Evolutionary conservation across 1,139 yeast genomes (phyloP).

Genomic region (Candida sojae): DNA sequence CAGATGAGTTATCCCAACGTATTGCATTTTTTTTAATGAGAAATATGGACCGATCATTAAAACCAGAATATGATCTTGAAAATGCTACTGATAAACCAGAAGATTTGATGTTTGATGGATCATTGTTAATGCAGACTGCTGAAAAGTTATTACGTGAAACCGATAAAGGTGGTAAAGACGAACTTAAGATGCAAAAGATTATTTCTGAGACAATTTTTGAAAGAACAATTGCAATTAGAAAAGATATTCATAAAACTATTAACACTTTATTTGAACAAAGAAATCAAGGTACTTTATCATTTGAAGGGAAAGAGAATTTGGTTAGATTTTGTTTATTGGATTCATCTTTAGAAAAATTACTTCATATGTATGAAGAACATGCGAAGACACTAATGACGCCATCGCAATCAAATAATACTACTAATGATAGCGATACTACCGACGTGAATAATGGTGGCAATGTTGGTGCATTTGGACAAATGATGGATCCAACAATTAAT

Average conservation of each 20-base stretch:
- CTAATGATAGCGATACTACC: background rate
- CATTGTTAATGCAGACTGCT: conserved; percentile 62
- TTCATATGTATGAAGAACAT: conserved; percentile 46
- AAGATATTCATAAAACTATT: conserved; percentile 43
- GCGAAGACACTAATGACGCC: conserved; percentile 22
- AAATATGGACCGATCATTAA: conserved; percentile 69
- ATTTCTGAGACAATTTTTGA: conserved; percentile 46
- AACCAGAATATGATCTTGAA: conserved; percentile 30
- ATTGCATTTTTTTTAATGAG: conserved; percentile 81
- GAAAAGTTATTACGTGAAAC: conserved; percentile 53
- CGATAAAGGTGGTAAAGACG: conserved; percentile 35
- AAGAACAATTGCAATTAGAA: conserved; percentile 42
- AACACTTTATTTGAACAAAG: conserved; percentile 41
- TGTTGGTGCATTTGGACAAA: background rate
- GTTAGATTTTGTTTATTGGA: conserved; percentile 47
- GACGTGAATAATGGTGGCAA: no score
- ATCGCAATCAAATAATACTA: conserved; percentile 20
- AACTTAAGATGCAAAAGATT: conserved; percentile 39
- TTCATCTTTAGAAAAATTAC: conserved; percentile 44
- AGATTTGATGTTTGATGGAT: conserved; percentile 50
- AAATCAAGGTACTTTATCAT: conserved; percentile 36
- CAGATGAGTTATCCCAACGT: conserved; percentile 72
- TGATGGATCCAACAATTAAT: conserved; percentile 2
- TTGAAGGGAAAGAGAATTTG: conserved; percentile 48
- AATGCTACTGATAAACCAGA: conserved; percentile 32